Evolutionary conservation across 352 stramenopile genomes (phyloP), one percentile per base, ranked within the genome.

Genomic region (Phytophthora palmivora): DNA sequence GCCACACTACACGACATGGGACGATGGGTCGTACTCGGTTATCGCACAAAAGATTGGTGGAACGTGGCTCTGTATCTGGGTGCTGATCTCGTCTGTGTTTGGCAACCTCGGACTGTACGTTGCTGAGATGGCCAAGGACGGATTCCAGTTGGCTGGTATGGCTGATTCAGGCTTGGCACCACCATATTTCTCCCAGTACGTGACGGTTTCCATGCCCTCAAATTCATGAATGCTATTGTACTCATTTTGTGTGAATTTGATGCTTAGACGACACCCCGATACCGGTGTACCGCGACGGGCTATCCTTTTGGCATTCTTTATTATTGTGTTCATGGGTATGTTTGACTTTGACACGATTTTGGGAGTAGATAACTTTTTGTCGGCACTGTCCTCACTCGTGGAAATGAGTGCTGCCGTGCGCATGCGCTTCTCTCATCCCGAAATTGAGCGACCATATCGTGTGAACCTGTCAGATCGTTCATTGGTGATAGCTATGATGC

Each of bases 41-140:
- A 92, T 98, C 41, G 91, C 86, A 4, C 44, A 84, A 11, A 79
- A 95, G n/a, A 88, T 98, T 50, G 86, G 70, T 16, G 88, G 94
- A 39, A 77, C 73, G 19, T 98, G 95, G 92, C 91, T 97, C 41
- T 84, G 78, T 16, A 58, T 90, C 4, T 93, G 84, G 84, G 65
- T 96, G 21, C 43, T 96, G 14, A 72, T 94, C 77, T 98, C 3
- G 76, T 96, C 47, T 93, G 88, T 92, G 37, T 84, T 98, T 26
- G 90, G 82, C 6, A 98, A 98, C 65, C 82, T 99, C 54, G 96
- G 91, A 3, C 68, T 98, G 11, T 98, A 98, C 76, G 86, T 98
- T 67, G 94, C 95, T 38, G 95, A 98, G 76, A 93, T 98, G 69
- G 93, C 84, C 28, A 90, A 92, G 30, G 95, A 99, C 80, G 84